Evolutionary conservation across 768 basidiomycete species (phyloP).

Genomic region (Tulasnella calospora): DNA sequence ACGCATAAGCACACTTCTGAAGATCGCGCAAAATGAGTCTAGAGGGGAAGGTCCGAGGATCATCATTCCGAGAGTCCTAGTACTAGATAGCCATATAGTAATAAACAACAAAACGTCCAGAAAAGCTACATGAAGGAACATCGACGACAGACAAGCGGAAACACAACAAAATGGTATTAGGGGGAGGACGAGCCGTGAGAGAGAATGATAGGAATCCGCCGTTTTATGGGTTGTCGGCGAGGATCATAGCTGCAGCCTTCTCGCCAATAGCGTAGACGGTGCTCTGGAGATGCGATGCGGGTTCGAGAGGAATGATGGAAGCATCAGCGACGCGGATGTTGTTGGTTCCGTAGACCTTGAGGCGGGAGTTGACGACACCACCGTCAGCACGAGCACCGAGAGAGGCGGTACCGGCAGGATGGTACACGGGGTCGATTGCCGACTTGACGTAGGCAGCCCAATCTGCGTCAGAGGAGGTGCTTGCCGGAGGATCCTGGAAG

Average conservation of each 20-base stretch:
- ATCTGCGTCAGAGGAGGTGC: slow-evolving; percentile 37
- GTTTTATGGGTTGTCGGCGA: background rate
- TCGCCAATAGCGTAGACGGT: slow-evolving; percentile 26
- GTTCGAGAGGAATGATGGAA: slow-evolving; percentile 50
- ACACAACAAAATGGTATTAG: background rate
- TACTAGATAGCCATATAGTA: background rate
- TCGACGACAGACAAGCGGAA: background rate
- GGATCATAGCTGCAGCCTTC: slow-evolving; percentile 5
- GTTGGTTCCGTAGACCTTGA: slow-evolving; percentile 55
- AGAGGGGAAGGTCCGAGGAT: background rate
- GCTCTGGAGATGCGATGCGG: slow-evolving; percentile 40
- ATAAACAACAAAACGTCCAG: background rate
- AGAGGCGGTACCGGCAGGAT: slow-evolving; percentile 39
- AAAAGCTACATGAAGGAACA: background rate
- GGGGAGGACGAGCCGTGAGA: background rate
- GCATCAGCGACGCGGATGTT: slow-evolving; percentile 57
- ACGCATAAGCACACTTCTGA: background rate
- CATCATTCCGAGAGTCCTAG: background rate
- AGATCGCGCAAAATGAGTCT: background rate
- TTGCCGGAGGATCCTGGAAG: slow-evolving; percentile 27
- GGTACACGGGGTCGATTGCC: slow-evolving; percentile 30
- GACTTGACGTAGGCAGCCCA: slow-evolving; percentile 38
- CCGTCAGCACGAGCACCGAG: slow-evolving; percentile 49
- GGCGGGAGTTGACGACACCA: slow-evolving; percentile 54
- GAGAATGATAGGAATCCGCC: background rate